Conservation (phyloP, 352 stramenopile genomes). For the Pythium brachiatum region DNA sequence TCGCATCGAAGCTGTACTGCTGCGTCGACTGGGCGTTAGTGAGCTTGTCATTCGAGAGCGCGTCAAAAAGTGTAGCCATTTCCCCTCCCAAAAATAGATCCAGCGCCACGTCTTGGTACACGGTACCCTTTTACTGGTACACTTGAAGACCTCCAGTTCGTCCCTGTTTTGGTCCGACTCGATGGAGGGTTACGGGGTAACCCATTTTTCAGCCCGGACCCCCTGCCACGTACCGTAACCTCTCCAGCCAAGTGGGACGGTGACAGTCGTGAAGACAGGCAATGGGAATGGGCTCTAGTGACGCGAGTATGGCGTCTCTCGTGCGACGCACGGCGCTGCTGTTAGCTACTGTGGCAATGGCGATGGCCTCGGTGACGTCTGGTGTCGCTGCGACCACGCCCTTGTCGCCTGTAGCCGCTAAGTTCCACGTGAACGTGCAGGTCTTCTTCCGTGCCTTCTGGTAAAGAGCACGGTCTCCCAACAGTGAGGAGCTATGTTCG, state of each 20-base stretch:
- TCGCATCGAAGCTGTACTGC: neutral
- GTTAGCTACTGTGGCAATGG: neutral
- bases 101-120: slow-evolving; percentile 2
- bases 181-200: neutral
- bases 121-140: slow-evolving; percentile 2
- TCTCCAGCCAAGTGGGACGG: neutral
- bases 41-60: neutral
- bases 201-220: neutral
- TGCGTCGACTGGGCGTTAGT: neutral
- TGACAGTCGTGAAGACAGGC: no score
- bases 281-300: neutral
- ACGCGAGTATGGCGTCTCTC: neutral
- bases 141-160: neutral
- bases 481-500: neutral
- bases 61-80: slow-evolving; percentile 10
- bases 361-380: slow-evolving; percentile 1
- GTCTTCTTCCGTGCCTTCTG: slow-evolving; percentile 79
- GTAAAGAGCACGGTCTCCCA: slow-evolving; percentile 18
- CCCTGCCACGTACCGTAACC: neutral
- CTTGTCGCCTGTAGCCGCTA: slow-evolving; percentile 19
- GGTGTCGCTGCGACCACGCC: slow-evolving; percentile 8
- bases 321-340: slow-evolving; percentile 17
- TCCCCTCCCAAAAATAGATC: neutral
- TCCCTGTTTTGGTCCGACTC: neutral
- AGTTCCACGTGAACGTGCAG: slow-evolving; percentile 42